phyloP scores from a whole-genome alignment of 495 filamentous ascomycete genomes.

The Aspergillus homomorphus region DNA sequence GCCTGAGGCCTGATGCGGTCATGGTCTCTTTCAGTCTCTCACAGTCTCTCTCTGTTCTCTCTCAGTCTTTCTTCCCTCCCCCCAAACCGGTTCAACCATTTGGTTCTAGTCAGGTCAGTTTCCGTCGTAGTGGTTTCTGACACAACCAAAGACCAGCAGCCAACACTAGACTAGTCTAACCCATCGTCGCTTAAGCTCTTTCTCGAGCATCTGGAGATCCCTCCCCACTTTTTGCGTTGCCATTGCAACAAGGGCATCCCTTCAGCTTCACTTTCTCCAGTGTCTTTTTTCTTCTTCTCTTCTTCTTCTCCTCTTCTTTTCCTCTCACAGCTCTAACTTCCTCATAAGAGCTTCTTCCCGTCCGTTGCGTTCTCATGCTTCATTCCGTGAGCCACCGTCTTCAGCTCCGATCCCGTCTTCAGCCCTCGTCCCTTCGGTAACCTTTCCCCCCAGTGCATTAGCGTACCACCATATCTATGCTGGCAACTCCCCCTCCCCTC shows the following conservation, averaged over 20 bases:
- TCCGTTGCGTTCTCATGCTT: conserved; percentile 16
- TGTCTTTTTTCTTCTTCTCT: conserved; percentile 28
- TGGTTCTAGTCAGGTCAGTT: too few relatives aligned
- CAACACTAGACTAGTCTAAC: neutral
- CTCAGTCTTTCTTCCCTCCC: neutral
- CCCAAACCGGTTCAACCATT: conserved; percentile 19
- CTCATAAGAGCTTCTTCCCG: conserved; percentile 19
- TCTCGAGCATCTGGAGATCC: conserved; percentile 39
- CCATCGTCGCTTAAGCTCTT: conserved; percentile 27
- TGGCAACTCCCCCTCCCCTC: neutral
- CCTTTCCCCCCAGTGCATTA: conserved; percentile 23
- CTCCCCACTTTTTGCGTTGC: conserved; percentile 50
- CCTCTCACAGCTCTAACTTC: conserved; percentile 16
- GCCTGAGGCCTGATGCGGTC: conserved; percentile 2
- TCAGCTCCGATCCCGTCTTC: conserved; percentile 11
- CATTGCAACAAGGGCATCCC: conserved; percentile 52
- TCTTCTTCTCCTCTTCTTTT: conserved; percentile 24
- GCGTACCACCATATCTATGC: conserved; percentile 17
- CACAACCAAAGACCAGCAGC: conserved; percentile 5
- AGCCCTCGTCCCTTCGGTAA: conserved; percentile 19
- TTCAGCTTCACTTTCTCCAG: conserved; percentile 50
- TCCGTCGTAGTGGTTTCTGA: conserved; percentile 13
- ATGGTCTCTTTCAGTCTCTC: neutral
- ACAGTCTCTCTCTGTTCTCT: too few relatives aligned
- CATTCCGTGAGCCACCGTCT: conserved; percentile 18